Evolutionary conservation across 257 asterid genomes (phyloP).

Genomic region (Gentiana dahurica): DNA sequence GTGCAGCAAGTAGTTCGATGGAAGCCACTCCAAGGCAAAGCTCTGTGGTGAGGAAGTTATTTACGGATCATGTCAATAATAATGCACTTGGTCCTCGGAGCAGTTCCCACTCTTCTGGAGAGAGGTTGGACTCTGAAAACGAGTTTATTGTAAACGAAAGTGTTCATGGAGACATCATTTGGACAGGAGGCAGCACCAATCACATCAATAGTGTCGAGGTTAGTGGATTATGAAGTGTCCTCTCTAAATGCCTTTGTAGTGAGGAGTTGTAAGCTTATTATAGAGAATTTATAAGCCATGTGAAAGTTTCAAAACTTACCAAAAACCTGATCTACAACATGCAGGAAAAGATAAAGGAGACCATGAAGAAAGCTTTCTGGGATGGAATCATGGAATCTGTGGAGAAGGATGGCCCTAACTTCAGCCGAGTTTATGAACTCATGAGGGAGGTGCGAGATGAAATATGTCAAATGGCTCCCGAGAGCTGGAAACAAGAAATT

Average conservation of each 20-base stretch:
- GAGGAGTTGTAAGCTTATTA: too few relatives aligned
- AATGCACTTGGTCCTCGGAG: slow-evolving; percentile 20
- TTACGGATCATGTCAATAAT: slow-evolving; percentile 27
- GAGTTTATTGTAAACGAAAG: slow-evolving; percentile 74
- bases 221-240: slow-evolving; percentile 8
- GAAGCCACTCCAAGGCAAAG: slow-evolving; percentile 30
- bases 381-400: slow-evolving; percentile 74
- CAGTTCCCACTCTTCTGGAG: slow-evolving; percentile 14
- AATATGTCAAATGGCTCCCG: slow-evolving; percentile 70
- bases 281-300: not conserved
- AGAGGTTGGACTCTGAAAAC: slow-evolving; percentile 56
- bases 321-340: not conserved
- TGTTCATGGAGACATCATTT: slow-evolving; percentile 61
- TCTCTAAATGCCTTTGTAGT: too few relatives aligned
- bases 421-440: slow-evolving; percentile 52
- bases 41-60: slow-evolving; percentile 56
- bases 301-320: not conserved
- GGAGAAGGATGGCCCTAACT: slow-evolving; percentile 53
- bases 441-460: slow-evolving; percentile 82
- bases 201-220: slow-evolving; percentile 38
- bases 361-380: slow-evolving; percentile 94
- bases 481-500: slow-evolving; percentile 74
- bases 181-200: slow-evolving; percentile 25
- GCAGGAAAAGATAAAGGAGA: slow-evolving; percentile 58
- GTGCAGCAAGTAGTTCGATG: slow-evolving; percentile 20